Evolutionary conservation across 139 green algal species (phyloP).

Genomic region (Chlorella sp.): DNA sequence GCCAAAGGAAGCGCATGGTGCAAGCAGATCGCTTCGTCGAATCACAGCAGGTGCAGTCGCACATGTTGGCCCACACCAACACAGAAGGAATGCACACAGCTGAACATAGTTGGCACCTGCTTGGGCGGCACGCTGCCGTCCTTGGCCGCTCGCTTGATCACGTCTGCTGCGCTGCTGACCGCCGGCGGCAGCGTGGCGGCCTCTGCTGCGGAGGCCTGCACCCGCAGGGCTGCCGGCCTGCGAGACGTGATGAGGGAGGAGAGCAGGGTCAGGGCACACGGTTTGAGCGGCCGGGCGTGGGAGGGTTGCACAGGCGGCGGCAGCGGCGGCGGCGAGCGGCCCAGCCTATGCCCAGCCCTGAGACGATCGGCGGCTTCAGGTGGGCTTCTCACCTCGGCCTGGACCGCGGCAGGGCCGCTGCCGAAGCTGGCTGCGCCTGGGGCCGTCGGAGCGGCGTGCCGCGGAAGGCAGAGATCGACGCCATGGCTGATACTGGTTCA

Average conservation of each 20-base stretch:
- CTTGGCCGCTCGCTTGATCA: conserved; percentile 1
- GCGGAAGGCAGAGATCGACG: background rate
- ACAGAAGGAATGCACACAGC: too few relatives aligned
- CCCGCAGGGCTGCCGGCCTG: background rate
- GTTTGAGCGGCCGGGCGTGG: background rate
- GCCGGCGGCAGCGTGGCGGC: background rate
- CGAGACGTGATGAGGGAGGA: background rate
- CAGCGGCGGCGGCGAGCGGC: too few relatives aligned
- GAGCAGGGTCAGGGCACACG: background rate
- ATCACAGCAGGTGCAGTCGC: too few relatives aligned
- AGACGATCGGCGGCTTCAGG: too few relatives aligned
- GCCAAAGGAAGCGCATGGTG: too few relatives aligned
- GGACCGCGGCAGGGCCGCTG: background rate
- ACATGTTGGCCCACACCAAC: too few relatives aligned
- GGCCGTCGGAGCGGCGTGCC: background rate
- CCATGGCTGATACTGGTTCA: too few relatives aligned
- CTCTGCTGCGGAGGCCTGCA: background rate
- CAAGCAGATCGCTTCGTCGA: too few relatives aligned
- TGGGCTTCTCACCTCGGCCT: too few relatives aligned
- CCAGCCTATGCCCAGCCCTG: too few relatives aligned
- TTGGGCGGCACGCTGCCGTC: conserved; percentile 18
- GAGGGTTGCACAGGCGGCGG: too few relatives aligned
- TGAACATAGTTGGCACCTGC: too few relatives aligned
- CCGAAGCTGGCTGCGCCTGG: background rate
- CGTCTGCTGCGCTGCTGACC: background rate